These are phyloP conservation scores for Amanita jacksonii DNA, from an alignment of 768 basidiomycete species.

Conservation along the genomic window DNA sequence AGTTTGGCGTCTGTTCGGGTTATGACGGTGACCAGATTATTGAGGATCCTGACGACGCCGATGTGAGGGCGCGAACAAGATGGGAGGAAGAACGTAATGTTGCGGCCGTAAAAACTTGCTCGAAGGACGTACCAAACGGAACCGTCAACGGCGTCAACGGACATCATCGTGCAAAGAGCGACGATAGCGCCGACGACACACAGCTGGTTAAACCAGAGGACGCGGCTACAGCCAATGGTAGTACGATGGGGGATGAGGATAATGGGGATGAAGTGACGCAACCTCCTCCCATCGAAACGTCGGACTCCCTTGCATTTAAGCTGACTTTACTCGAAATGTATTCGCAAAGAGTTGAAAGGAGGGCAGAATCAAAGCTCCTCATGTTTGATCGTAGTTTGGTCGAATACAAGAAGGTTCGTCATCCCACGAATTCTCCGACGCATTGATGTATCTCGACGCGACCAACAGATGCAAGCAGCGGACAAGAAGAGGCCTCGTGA, in stretches of 20 bases:
- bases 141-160: conserved; percentile 40
- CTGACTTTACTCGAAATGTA: conserved; percentile 86
- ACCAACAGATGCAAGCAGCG: conserved; percentile 68
- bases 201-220: conserved; percentile 34
- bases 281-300: conserved; percentile 76
- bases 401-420: conserved; percentile 85
- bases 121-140: conserved; percentile 18
- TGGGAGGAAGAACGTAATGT: conserved; percentile 39
- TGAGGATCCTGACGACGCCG: conserved; percentile 71
- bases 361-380: conserved; percentile 75
- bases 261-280: conserved; percentile 55
- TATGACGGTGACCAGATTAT: conserved; percentile 78
- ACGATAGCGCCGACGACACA: conserved; percentile 29
- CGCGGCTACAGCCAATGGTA: conserved; percentile 35
- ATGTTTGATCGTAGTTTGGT: conserved; percentile 89
- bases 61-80: conserved; percentile 49
- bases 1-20: conserved; percentile 82
- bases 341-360: conserved; percentile 76
- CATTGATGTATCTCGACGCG: conserved; percentile 7
- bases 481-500: conserved; percentile 90
- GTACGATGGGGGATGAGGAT: conserved; percentile 42
- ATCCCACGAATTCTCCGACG: not conserved
- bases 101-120: conserved; percentile 14
- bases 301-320: conserved; percentile 81
- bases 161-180: conserved; percentile 22